These are phyloP conservation scores for Sugiyamaella castrensis DNA, from an alignment of 1,139 yeast species.

Conservation along the genomic window DNA sequence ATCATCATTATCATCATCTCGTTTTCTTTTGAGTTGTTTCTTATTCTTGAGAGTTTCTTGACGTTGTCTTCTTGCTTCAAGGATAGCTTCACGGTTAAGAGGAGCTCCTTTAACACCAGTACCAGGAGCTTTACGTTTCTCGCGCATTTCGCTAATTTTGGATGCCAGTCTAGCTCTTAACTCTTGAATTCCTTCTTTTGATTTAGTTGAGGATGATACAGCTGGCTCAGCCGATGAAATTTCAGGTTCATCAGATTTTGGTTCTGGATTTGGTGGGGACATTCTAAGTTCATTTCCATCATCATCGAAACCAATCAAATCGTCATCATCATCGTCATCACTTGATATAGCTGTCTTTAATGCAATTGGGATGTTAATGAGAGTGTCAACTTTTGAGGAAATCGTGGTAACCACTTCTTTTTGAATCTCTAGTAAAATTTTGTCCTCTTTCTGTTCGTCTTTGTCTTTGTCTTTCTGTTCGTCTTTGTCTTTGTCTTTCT, in stretches of 20 bases:
- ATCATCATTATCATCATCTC: constrained; percentile 23
- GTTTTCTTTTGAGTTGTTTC: constrained; percentile 38
- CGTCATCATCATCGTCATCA: constrained; percentile 37
- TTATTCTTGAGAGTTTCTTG: constrained; percentile 46
- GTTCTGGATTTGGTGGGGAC: constrained; percentile 2
- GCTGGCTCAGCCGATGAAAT: constrained; percentile 1
- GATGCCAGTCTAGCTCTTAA: constrained; percentile 70
- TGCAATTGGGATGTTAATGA: no score
- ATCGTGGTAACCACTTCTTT: no score
- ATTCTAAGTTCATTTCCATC: constrained; percentile 59
- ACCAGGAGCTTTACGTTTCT: constrained; percentile 90
- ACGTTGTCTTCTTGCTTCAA: constrained; percentile 38
- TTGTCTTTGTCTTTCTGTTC: constrained; percentile 17
- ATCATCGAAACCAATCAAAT: constrained; percentile 65
- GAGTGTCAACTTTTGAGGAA: neutral
- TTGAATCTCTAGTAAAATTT: neutral
- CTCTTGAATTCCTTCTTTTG: constrained; percentile 47
- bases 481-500: constrained; percentile 9
- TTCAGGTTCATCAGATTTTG: constrained; percentile 4
- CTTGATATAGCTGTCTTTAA: no score
- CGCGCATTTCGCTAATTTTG: constrained; percentile 66
- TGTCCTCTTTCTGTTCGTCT: constrained; percentile 2
- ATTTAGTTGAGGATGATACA: constrained; percentile 5
- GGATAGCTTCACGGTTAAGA: constrained; percentile 47
- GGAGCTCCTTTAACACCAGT: constrained; percentile 77